Evolutionary conservation across 345 rosid species (phyloP), one percentile per base, ranked within the genome.

Genomic region (Hypericum perforatum): DNA sequence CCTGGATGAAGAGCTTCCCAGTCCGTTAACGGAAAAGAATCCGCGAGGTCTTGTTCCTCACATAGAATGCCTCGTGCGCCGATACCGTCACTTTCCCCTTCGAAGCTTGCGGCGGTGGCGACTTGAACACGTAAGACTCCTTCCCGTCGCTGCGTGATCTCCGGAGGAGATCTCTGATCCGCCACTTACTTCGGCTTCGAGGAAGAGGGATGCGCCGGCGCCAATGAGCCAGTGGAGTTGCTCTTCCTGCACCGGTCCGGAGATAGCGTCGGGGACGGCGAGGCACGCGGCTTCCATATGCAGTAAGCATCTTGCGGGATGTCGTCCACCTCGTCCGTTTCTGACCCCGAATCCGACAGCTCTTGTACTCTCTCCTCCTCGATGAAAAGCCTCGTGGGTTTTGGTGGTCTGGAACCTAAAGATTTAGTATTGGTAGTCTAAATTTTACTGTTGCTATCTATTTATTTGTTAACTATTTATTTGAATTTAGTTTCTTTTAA

Each of bases 101-200:
- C 52, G 8, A 58, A 36, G 3, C 16, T 43, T 0, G 0, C 54
- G 8, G 8, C 56, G 32, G 32, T 22, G n/a, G n/a, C 44, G 9
- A 45, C 41, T 58, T 51, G 40, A 72, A 75, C 13, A 63, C 62
- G 0, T 74, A 63, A 10, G 87, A 80, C 3, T 75, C 83, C 63
- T 84, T 82, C 15, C 96, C 79, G 47, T 84, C 94, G 61, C 97
- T 90, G 52, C 74, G 72, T 59, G 89, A 74, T 62, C 96, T 72
- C 56, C 67, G 72, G 0, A 90, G 71, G 55, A 90, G 58, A 59
- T 86, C 89, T 39, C 78, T 73, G 36, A 84, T 46, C 12, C 86
- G 54, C 95, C 91, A 84, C 52, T n/a, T n/a, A n/a, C n/a, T 81
- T 58, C 45, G 22, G 16, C 5, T 43, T 53, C 69, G 64, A 22